A percentile compares a stretch with the other conserved stretches of the same genome.
phyloP scores from a whole-genome alignment of 441 rosid species.

The Omphalea diandra region DNA sequence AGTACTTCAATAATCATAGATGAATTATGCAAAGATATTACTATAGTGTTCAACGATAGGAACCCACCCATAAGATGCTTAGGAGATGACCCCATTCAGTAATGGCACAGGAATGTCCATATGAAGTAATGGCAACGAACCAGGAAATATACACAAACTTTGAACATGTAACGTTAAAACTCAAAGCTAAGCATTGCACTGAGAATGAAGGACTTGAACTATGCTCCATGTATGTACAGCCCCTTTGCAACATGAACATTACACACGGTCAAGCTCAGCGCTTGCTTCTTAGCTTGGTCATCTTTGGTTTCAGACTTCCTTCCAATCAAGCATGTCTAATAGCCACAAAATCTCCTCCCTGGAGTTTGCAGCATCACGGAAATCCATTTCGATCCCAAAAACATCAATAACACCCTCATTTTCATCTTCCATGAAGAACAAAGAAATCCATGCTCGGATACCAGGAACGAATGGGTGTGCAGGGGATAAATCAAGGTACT shows the following conservation, averaged over 20 bases:
- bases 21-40: neutral
- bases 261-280: neutral
- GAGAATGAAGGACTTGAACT: conserved; percentile 4
- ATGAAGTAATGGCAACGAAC: conserved; percentile 18
- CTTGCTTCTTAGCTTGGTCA: conserved; percentile 3
- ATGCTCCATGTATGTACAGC: conserved; percentile 8
- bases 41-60: neutral
- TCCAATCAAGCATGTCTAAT: conserved; percentile 90
- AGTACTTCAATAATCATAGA: neutral
- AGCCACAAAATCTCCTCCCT: conserved; percentile 90
- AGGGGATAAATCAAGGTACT: conserved; percentile 77
- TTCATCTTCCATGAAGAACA: conserved; percentile 66
- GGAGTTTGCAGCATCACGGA: conserved; percentile 70
- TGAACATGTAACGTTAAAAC: conserved; percentile 15
- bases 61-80: neutral
- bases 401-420: conserved; percentile 58
- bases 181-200: neutral
- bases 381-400: conserved; percentile 85
- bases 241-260: too few relatives aligned
- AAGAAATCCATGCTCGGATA: conserved; percentile 78
- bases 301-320: conserved; percentile 30
- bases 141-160: conserved; percentile 18
- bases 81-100: neutral
- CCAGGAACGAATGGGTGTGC: conserved; percentile 67
- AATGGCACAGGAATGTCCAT: neutral